Evolutionary conservation across 768 basidiomycete species (phyloP).

Genomic region (Tephrocybe sp.): DNA sequence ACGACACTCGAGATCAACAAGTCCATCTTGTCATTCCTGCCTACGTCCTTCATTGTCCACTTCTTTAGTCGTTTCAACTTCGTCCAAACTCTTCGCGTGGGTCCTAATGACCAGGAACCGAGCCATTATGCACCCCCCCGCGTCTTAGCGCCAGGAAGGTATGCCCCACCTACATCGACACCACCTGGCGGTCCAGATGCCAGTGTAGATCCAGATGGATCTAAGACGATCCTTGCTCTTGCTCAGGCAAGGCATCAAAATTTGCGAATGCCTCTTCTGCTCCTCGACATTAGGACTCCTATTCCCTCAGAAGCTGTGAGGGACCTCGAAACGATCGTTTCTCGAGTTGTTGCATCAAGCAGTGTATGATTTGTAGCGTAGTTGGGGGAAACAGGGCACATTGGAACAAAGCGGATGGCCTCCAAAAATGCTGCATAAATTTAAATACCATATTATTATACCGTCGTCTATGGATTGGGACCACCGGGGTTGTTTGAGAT

Average conservation of each 20-base stretch:
- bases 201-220: not conserved
- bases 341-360: not conserved
- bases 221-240: slow-evolving; percentile 1
- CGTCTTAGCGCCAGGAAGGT: not conserved
- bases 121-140: slow-evolving; percentile 2
- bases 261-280: not conserved
- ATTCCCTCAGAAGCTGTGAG: not conserved
- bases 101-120: slow-evolving; percentile 2
- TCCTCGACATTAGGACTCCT: not conserved
- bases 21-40: not conserved
- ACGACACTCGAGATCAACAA: slow-evolving; percentile 5
- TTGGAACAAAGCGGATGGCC: no score
- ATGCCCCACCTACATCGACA: not conserved
- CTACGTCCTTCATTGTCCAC: not conserved
- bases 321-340: not conserved
- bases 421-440: not conserved
- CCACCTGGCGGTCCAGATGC: slow-evolving; percentile 2
- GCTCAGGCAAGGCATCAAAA: not conserved
- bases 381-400: no score
- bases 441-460: not conserved
- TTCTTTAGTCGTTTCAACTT: not conserved
- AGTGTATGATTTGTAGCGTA: no score
- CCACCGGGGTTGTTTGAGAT: not conserved
- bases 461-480: not conserved
- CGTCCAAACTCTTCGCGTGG: slow-evolving; percentile 2